Evolutionary conservation across 768 basidiomycete genomes (phyloP).

Genomic region (Xanthoconium stramineum): DNA sequence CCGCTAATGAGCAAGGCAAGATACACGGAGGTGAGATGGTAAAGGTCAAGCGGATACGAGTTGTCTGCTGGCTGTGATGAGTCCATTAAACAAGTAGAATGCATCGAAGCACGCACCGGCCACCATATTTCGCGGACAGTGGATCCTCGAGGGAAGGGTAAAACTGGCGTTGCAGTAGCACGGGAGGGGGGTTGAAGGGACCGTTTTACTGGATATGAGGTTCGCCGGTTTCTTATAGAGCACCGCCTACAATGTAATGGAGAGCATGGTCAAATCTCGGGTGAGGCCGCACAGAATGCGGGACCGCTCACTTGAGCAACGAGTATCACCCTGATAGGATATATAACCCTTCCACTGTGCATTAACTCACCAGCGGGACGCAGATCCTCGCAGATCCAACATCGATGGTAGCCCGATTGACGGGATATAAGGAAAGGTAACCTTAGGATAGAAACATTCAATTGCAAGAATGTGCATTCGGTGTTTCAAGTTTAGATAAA

Average conservation of each 20-base stretch:
- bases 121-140: slow-evolving; percentile 6
- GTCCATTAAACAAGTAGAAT: neutral
- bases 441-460: slow-evolving; percentile 15
- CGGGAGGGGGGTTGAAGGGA: neutral
- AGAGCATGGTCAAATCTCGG: slow-evolving; percentile 4
- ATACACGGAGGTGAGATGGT: slow-evolving; percentile 37
- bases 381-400: slow-evolving; percentile 19
- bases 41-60: slow-evolving; percentile 19
- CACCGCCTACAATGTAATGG: slow-evolving; percentile 6
- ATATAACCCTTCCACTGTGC: slow-evolving; percentile 16
- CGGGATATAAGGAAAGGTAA: slow-evolving; percentile 6
- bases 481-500: slow-evolving; percentile 32
- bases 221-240: slow-evolving; percentile 2
- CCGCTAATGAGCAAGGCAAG: slow-evolving; percentile 48
- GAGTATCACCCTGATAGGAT: slow-evolving; percentile 23
- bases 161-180: too few relatives aligned
- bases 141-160: neutral
- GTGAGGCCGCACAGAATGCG: slow-evolving; percentile 5
- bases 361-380: slow-evolving; percentile 7
- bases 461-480: slow-evolving; percentile 14
- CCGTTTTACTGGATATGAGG: neutral
- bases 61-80: slow-evolving; percentile 5
- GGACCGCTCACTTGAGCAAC: slow-evolving; percentile 2
- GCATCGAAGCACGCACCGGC: slow-evolving; percentile 11
- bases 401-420: neutral